Evolutionary conservation across 225 moss, liverwort and hornwort genomes (phyloP).

Genomic region (Anthoceros angustus): DNA sequence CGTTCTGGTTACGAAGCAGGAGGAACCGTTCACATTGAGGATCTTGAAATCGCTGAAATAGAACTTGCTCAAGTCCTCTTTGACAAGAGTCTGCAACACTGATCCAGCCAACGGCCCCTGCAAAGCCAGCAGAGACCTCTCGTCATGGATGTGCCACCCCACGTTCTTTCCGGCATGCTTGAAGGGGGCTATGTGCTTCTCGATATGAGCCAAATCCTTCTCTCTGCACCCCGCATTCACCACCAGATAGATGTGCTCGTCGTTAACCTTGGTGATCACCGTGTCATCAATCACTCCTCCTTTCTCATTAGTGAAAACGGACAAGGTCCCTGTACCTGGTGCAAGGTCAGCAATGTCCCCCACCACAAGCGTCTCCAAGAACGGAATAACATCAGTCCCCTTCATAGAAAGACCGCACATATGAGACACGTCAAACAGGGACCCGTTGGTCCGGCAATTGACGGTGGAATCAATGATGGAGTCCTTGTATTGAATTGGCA

Average conservation of each 20-base stretch:
- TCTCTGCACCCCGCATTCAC: slow-evolving; percentile 98
- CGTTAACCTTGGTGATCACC: slow-evolving; percentile 82
- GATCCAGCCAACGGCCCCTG: slow-evolving; percentile 71
- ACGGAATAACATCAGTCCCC: slow-evolving; percentile 74
- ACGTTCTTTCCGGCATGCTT: slow-evolving; percentile 78
- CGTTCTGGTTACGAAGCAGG: slow-evolving; percentile 80
- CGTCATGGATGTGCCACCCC: slow-evolving; percentile 98
- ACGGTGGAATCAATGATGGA: slow-evolving; percentile 89
- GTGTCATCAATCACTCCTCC: slow-evolving; percentile 96
- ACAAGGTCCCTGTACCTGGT: slow-evolving; percentile 69
- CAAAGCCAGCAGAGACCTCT: slow-evolving; percentile 71
- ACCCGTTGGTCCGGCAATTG: slow-evolving; percentile 71
- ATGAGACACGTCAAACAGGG: slow-evolving; percentile 89
- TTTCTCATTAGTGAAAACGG: slow-evolving; percentile 77
- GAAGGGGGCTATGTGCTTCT: slow-evolving; percentile 73
- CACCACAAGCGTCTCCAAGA: slow-evolving; percentile 81
- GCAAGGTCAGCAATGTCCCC: slow-evolving; percentile 61
- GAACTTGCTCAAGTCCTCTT: slow-evolving; percentile 73
- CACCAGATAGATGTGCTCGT: slow-evolving; percentile 91
- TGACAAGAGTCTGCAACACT: slow-evolving; percentile 59
- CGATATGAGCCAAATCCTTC: slow-evolving; percentile 93
- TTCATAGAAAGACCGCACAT: slow-evolving; percentile 88
- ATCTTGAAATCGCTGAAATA: slow-evolving; percentile 80
- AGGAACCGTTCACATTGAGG: slow-evolving; percentile 67
- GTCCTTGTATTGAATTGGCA: slow-evolving; percentile 99